Conservation (phyloP, 345 rosid species). For the Brassica rapa region DNA sequence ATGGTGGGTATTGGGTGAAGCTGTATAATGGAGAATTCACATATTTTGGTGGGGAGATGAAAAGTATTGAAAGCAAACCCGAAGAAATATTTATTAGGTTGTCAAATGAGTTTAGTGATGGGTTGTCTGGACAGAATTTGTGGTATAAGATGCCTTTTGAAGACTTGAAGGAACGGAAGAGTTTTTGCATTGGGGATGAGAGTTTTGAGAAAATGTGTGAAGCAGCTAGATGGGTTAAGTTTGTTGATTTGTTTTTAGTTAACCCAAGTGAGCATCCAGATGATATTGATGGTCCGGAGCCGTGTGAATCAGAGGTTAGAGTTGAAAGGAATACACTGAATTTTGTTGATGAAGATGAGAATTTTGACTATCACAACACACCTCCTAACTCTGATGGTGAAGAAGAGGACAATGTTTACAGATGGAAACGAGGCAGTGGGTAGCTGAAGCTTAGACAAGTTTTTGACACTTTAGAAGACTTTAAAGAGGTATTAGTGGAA, state of each 20-base stretch:
- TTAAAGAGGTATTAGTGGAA: background rate
- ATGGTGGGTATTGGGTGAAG: background rate
- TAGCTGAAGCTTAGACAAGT: background rate
- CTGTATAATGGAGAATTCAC: background rate
- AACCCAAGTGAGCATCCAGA: background rate
- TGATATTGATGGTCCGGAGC: background rate
- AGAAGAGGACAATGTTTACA: background rate
- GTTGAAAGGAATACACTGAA: background rate
- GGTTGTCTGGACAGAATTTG: background rate
- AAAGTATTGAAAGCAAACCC: too few relatives aligned
- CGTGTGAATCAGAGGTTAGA: background rate
- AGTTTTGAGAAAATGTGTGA: background rate
- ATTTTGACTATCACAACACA: background rate
- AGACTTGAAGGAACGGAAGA: background rate
- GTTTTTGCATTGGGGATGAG: background rate
- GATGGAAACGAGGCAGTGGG: background rate
- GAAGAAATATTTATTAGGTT: too few relatives aligned
- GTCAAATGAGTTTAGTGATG: too few relatives aligned
- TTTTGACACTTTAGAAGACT: background rate
- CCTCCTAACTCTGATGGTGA: background rate
- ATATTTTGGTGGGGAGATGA: too few relatives aligned
- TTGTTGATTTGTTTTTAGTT: background rate
- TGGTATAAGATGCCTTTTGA: background rate
- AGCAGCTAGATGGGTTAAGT: background rate
- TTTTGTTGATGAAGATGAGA: background rate